Evolutionary conservation across 805 yeast genomes (phyloP).

Genomic region (Candida incommunis): DNA sequence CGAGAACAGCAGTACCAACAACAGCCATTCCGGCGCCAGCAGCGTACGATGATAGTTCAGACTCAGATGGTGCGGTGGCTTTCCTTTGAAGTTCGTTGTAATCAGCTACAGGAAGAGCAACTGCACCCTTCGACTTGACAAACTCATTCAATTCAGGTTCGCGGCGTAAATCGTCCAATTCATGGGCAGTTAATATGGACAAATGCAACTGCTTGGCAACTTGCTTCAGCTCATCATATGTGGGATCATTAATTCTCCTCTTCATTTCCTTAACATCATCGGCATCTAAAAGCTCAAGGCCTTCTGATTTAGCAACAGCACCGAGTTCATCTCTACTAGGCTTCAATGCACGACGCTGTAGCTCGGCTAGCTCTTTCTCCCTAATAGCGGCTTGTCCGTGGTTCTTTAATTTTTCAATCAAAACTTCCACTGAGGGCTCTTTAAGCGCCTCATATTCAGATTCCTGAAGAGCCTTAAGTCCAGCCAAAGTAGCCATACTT

Average conservation of each 20-base stretch:
- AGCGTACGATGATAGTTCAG: conserved; percentile 2
- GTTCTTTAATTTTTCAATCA: conserved; percentile 7
- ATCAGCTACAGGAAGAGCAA: conserved; percentile 18
- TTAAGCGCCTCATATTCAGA: not conserved
- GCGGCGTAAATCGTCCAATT: conserved; percentile 6
- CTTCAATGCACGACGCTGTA: conserved; percentile 2
- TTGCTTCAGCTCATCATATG: conserved; percentile 8
- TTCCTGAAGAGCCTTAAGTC: not conserved
- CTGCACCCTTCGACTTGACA: conserved; percentile 8
- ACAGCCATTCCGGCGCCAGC: conserved; percentile 2
- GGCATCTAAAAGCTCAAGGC: conserved; percentile 19
- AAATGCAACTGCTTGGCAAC: conserved; percentile 7
- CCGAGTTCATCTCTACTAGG: conserved; percentile 20
- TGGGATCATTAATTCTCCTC: conserved; percentile 8
- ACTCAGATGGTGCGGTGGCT: conserved; percentile 5
- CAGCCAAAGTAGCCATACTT: not conserved
- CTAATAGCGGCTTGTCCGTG: conserved; percentile 1
- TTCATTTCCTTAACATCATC: conserved; percentile 18
- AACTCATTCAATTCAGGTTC: not conserved
- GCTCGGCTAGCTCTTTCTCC: not conserved
- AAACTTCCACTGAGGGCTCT: not conserved
- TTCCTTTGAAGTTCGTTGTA: conserved; percentile 11
- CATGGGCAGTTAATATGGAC: not conserved
- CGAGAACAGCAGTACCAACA: not conserved
- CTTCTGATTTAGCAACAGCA: conserved; percentile 18